Evolutionary conservation across 768 basidiomycete species (phyloP), one percentile per base, ranked within the genome.

Genomic region (Chalciporus chontae): DNA sequence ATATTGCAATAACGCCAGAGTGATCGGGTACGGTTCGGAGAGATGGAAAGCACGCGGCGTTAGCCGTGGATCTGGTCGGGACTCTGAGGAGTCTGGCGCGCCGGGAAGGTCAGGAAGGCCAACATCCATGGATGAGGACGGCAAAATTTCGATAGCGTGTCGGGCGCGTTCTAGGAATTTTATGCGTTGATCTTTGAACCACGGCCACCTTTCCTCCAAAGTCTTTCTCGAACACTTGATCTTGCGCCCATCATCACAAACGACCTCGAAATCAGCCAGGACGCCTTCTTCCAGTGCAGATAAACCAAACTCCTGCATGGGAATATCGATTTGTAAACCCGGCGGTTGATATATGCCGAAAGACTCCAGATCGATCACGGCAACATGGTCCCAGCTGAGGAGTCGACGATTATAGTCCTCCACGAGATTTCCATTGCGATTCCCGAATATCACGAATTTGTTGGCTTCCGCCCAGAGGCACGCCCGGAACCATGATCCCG

Each of bases 271-370:
- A 69, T 99, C 95, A 1, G 90, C 78, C n/a, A 87, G 71, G 17
- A 85, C 72, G 26, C 75, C 76, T 65, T 94, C 90, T 62, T 94
- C 91, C 15, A 97, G 74, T 42, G 87, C 84, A 13, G 83, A 79
- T 21, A 98, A 77, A 13, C 92, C 94, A 46, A 94, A 75, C 63
- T 90, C 84, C 64, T 94, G 91, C 77, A 90, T 85, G 1, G 78
- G 76, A 24, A 85, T 71, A 52, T 85, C 82, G 39, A 85, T 74
- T 53, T 73, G 81, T 37, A 79, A 75, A 3, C 76, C 66, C 0
- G 94, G 93, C 0, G 93, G 87, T 57, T 90, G 87, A 63, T 98
- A 98, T 55, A 99, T 93, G 1, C 95, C 95, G 61, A 94, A 95
- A 0, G 94, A 87, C 69, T 97, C 94, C 21, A 96, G 74, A 62